Evolutionary conservation across 345 rosid genomes (phyloP), one percentile per base, ranked within the genome.

Genomic region (Isatis tinctoria): DNA sequence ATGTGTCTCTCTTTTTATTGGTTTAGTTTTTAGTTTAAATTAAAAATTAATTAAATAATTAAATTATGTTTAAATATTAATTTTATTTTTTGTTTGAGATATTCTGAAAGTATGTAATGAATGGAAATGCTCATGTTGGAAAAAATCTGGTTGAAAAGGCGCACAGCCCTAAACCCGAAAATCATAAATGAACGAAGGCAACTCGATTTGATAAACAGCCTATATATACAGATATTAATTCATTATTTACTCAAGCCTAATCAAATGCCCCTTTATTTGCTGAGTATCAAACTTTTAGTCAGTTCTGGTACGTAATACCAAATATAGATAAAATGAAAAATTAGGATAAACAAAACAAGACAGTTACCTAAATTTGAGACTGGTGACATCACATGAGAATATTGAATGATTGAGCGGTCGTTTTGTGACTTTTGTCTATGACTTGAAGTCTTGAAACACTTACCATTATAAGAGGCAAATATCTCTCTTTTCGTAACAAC

Each of bases 371-470:
- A 69, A 36, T 22, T 2, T 40, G 12, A 67, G 68, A 60, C 13
- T 67, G 18, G 30, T 40, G 10, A 41, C 68, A 60, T 32, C 69
- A 76, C 70, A 69, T 61, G 60, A 62, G n/a, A 49, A 28, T 51
- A 41, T 41, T 74, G 28, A 60, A 75, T 75, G 74, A 43, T 39
- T 40, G 47, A 67, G 36, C 56, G 30, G 1, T 33, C 62, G 7
- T 35, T 52, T 53, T 69, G 49, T 69, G n/a, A n/a, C n/a, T n/a
- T n/a, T n/a, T n/a, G n/a, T n/a, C n/a, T 27, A 27, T 53, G 69
- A 39, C 35, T 32, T 33, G 13, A 26, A 61, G 69, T 30, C 35
- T 32, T 33, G 13, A 26, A 61, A 53, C 48, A 41, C 20, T 67
- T 60, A 0, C 26, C 30, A 36, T 36, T 62, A 69, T 69, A 69